Base-by-base conservation (phyloP, 2,329 filamentous ascomycete species). In the Fusarium mundagurra region DNA sequence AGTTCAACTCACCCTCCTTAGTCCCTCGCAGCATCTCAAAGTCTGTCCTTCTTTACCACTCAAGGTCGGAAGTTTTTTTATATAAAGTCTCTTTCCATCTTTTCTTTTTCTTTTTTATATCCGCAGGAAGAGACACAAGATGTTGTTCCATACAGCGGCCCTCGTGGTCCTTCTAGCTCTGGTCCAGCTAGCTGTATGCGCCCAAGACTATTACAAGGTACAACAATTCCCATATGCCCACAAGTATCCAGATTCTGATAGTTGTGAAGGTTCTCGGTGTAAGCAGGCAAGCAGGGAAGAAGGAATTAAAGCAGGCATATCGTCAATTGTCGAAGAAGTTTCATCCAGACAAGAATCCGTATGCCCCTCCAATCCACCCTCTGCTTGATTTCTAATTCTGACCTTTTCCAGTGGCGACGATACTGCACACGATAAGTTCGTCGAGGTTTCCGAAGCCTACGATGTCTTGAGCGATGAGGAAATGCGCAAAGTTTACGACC, bases 321-420 rank as follows among this genome's bases (percentile, higher is more conserved):
- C 91, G 95, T 69, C 92, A 91, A 69, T 88, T 99, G 17, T 97
- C 94, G 86, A 98, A 98, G 84, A 97, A 97, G 82, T 98, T 90
- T 83, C 96, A 99, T 81, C 96, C 96, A 8, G 96, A 99, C 84
- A 99, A 99, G 89, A 98, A 98, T 79, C 95, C 96, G 92, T 96
- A 89, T 79, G 93, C 85, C 50, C 59, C 64, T 65, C 71, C 58
- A 62, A 64, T 51, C 17, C n/a, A 20, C 18, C 48, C 31, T 24
- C 31, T 22, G 18, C 36, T 34, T 53, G 45, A 55, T 41, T 53
- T 39, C 44, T 18, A 43, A 54, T 43, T 54, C 18, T 61, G 24
- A 65, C 64, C 16, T 29, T 17, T 14, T 64, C 34, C 76, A 96
- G 94, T 64, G 92, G 92, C 75, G 92, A 98, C 81, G 86, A 93